phyloP scores from a whole-genome alignment of 192 early-diverging fungal genomes.

The Mortierella hygrophila region DNA sequence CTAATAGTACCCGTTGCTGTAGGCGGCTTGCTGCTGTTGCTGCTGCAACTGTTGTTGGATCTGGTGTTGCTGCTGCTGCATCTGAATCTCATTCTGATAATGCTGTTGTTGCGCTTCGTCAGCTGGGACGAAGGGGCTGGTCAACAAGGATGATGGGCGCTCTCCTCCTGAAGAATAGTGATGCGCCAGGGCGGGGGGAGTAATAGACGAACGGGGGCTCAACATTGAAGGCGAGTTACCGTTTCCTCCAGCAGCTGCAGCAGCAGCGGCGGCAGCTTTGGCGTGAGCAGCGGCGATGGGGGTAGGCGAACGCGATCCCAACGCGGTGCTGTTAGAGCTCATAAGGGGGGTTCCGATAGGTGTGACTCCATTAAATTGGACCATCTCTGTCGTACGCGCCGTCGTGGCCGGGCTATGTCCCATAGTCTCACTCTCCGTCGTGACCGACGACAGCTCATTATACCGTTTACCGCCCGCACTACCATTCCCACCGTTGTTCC shows the following conservation, averaged over 20 bases:
- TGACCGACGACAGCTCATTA: conserved; percentile 43
- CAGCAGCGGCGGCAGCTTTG: conserved; percentile 9
- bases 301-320: conserved; percentile 35
- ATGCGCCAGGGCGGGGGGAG: not conserved
- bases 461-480: conserved; percentile 18
- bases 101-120: conserved; percentile 24
- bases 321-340: not conserved
- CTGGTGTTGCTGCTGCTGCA: conserved; percentile 19
- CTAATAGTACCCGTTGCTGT: conserved; percentile 8
- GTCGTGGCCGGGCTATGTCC: conserved; percentile 28
- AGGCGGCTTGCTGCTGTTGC: conserved; percentile 19
- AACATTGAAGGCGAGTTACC: not conserved
- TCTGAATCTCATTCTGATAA: conserved; percentile 4
- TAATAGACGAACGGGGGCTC: not conserved
- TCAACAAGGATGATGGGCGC: conserved; percentile 38
- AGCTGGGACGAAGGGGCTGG: conserved; percentile 32
- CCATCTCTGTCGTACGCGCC: conserved; percentile 32
- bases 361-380: not conserved
- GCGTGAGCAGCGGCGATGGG: conserved; percentile 34
- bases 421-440: conserved; percentile 14
- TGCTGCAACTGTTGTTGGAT: conserved; percentile 27
- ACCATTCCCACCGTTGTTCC: not conserved
- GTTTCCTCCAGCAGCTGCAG: not conserved
- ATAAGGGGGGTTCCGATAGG: not conserved
- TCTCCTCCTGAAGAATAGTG: not conserved